Base-by-base conservation (phyloP, 2,329 filamentous ascomycete species). In the Aureobasidium sp. region DNA sequence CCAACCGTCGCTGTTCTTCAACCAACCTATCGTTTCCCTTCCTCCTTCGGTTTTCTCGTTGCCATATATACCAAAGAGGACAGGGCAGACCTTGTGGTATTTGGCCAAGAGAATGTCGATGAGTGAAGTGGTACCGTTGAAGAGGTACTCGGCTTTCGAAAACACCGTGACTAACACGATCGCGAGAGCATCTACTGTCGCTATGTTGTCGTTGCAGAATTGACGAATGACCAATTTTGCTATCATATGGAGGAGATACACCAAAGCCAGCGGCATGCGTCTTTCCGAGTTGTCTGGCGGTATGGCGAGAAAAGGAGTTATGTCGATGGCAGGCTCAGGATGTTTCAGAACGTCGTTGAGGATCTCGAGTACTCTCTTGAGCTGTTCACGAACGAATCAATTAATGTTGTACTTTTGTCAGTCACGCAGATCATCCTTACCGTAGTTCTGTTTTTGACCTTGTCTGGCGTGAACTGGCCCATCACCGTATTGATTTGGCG, bases 41-140 rank as follows among this genome's bases (percentile, higher is more conserved):
- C 90, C 91, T 12, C 79, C 78, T 49, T 85, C 82, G 0, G 87
- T 95, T 64, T 81, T 86, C 72, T 96, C 90, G 65, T 80, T 85
- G 27, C 90, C 92, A 47, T 84, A 82, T 66, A 92, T 84, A 20
- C 93, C 93, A 72, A 95, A 97, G 0, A 99, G 79, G 1, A 91
- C 87, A 0, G 94, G 93, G 69, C 91, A 96, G 3, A 84, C 80
- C 17, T 89, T 80, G 64, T 91, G 86, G 69, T 90, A 89, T 74
- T 97, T 97, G 61, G 92, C 87, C 69, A 96, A 87, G 34, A 97
- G 80, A 63, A 97, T 89, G 71, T 95, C 90, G 58, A 91, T 87
- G 63, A 96, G 79, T 6, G 62, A 62, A 52, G 82, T 75, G 9
- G 85, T 87, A 56, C 86, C 82, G 80, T 86, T 89, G 60, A 82